Evolutionary conservation across 768 basidiomycete genomes (phyloP).

Genomic region (Coprinellus aureogranulatus): DNA sequence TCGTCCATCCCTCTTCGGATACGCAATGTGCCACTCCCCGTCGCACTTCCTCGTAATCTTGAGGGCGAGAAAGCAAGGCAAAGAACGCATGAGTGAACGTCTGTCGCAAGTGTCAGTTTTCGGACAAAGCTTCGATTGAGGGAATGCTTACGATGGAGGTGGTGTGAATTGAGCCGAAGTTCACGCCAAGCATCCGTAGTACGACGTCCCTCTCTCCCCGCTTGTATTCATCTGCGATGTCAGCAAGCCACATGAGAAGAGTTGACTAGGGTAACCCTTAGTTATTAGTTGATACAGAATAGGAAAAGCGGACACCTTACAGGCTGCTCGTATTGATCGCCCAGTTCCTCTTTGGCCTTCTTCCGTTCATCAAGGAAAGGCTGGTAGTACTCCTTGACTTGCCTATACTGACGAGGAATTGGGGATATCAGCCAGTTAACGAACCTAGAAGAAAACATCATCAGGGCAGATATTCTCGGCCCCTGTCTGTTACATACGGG

Average conservation of each 20-base stretch:
- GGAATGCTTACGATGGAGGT: constrained; percentile 41
- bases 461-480: not conserved
- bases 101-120: not conserved
- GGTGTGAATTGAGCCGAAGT: constrained; percentile 45
- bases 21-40: constrained; percentile 42
- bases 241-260: constrained; percentile 46
- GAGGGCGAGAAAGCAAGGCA: constrained; percentile 33
- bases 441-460: not conserved
- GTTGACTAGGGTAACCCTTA: constrained; percentile 34
- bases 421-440: not conserved
- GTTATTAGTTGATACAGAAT: not conserved
- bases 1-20: constrained; percentile 32
- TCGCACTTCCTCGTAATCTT: constrained; percentile 34
- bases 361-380: constrained; percentile 14
- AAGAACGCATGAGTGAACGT: constrained; percentile 19
- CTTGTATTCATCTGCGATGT: constrained; percentile 31
- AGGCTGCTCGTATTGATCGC: constrained; percentile 10
- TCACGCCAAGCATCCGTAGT: constrained; percentile 33
- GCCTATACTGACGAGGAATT: constrained; percentile 5
- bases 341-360: constrained; percentile 2
- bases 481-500: not conserved
- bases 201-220: constrained; percentile 27
- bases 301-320: not conserved
- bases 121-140: no score
- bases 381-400: not conserved